These are phyloP conservation scores for Russula ochroleuca DNA, from an alignment of 768 basidiomycete genomes.

Conservation along the genomic window DNA sequence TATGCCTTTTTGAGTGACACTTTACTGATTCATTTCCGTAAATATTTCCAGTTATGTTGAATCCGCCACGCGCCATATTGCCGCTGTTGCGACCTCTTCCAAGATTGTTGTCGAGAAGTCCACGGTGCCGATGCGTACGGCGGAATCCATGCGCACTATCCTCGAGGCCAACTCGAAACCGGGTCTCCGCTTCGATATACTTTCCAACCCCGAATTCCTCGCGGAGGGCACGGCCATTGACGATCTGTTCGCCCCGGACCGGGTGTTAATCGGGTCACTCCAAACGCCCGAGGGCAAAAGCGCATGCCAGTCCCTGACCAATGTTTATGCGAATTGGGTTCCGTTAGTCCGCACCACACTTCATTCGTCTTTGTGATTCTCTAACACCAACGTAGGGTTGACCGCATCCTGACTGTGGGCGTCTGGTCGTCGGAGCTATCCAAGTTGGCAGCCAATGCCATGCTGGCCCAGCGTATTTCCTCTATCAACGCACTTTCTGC, in stretches of 20 bases:
- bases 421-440: slow-evolving; percentile 98
- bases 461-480: slow-evolving; percentile 99
- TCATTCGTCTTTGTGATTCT: neutral
- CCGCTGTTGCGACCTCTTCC: slow-evolving; percentile 78
- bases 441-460: slow-evolving; percentile 98
- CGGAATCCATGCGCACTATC: slow-evolving; percentile 98
- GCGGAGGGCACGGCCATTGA: slow-evolving; percentile 95
- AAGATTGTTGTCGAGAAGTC: slow-evolving; percentile 99
- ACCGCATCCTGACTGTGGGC: slow-evolving; percentile 87
- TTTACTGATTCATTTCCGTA: slow-evolving; percentile 17
- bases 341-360: slow-evolving; percentile 51
- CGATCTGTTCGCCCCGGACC: slow-evolving; percentile 87
- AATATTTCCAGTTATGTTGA: slow-evolving; percentile 77
- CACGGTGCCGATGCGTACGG: slow-evolving; percentile 97
- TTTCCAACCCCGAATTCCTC: slow-evolving; percentile 99
- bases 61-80: slow-evolving; percentile 93
- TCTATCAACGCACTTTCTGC: slow-evolving; percentile 97
- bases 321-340: slow-evolving; percentile 96
- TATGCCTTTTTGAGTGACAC: neutral
- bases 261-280: slow-evolving; percentile 95
- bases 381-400: slow-evolving; percentile 42
- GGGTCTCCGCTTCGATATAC: slow-evolving; percentile 89
- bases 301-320: slow-evolving; percentile 70
- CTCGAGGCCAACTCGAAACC: slow-evolving; percentile 96
- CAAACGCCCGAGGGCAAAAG: slow-evolving; percentile 79